phyloP scores from a whole-genome alignment of 2,329 filamentous ascomycete species.

The Biscogniauxia sp. region DNA sequence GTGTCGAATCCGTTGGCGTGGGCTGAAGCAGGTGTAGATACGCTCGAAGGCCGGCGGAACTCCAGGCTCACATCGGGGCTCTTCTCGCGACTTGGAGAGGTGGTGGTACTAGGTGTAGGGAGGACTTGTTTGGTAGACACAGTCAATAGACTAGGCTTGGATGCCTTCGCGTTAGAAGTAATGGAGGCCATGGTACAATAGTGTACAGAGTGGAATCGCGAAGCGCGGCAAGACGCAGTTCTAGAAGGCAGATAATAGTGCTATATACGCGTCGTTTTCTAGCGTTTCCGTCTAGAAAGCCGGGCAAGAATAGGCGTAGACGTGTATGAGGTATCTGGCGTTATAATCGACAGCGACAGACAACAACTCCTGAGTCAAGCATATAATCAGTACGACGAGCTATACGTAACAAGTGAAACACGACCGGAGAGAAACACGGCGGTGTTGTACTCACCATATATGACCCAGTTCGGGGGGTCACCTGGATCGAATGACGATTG shows the following conservation, averaged over 20 bases:
- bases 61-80: constrained; percentile 28
- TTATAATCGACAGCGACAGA: neutral
- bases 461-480: neutral
- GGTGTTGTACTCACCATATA: constrained; percentile 9
- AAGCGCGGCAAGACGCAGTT: constrained; percentile 1
- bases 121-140: constrained; percentile 20
- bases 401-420: constrained; percentile 2
- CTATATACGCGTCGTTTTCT: constrained; percentile 13
- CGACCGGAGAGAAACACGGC: neutral
- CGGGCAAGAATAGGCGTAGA: too few species aligned
- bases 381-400: constrained; percentile 1
- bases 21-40: constrained; percentile 45
- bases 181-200: constrained; percentile 17
- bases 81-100: constrained; percentile 15
- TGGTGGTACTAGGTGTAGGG: constrained; percentile 10
- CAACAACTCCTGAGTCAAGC: neutral
- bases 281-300: neutral
- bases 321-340: neutral
- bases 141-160: constrained; percentile 18
- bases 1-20: constrained; percentile 54
- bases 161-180: constrained; percentile 12
- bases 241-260: constrained; percentile 4
- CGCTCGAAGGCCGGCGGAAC: constrained; percentile 34
- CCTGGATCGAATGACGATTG: neutral
- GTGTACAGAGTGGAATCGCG: neutral